These are phyloP conservation scores for Annulohypoxylon moriforme DNA, from an alignment of 495 filamentous ascomycete species.

Conservation along the genomic window DNA sequence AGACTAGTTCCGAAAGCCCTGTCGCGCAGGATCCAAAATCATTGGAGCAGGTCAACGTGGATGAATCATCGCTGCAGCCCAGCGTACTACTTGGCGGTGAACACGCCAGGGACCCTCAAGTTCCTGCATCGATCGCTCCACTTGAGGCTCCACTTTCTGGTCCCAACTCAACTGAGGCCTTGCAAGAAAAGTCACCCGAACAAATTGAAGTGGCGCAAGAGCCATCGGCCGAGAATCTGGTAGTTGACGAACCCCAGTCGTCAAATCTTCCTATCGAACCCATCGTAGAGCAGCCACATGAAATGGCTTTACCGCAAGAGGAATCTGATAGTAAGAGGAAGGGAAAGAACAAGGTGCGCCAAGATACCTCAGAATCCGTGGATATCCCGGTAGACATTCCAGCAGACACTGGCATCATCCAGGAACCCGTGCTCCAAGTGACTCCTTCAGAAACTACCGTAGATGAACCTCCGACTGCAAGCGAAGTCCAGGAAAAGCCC, in stretches of 20 bases:
- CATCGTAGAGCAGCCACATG: constrained; percentile 15
- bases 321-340: constrained; percentile 41
- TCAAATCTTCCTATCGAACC: constrained; percentile 18
- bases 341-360: constrained; percentile 40
- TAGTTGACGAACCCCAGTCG: constrained; percentile 15
- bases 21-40: constrained; percentile 26
- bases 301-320: constrained; percentile 12
- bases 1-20: constrained; percentile 26
- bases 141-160: constrained; percentile 20
- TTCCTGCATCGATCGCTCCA: constrained; percentile 28
- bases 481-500: constrained; percentile 14
- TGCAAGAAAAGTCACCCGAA: constrained; percentile 26
- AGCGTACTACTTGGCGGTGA: constrained; percentile 36
- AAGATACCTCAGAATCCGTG: constrained; percentile 29
- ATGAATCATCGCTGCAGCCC: constrained; percentile 39
- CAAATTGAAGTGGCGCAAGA: constrained; percentile 24
- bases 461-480: constrained; percentile 9
- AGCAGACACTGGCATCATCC: neutral
- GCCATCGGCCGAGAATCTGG: neutral
- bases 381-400: neutral
- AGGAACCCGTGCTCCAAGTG: constrained; percentile 4
- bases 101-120: constrained; percentile 26
- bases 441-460: constrained; percentile 7
- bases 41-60: constrained; percentile 31
- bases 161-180: constrained; percentile 23